A percentile compares a stretch with the other conserved stretches of the same genome.
These are phyloP conservation scores for Quercus agrifolia DNA, from an alignment of 306 rosid genomes.

Conservation along the genomic window DNA sequence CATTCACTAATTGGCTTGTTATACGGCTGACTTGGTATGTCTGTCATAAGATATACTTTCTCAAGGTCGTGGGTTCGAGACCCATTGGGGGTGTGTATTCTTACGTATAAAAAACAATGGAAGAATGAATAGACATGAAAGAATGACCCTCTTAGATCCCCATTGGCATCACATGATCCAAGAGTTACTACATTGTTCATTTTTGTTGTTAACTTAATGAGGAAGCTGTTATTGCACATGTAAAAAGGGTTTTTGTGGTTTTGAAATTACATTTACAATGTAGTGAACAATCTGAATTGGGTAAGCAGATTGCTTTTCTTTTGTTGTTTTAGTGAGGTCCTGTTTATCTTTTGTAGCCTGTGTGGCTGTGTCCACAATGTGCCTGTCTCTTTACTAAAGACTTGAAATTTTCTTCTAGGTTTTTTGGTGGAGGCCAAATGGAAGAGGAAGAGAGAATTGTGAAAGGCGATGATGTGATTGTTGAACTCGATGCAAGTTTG, in stretches of 20 bases:
- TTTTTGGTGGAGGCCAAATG: slow-evolving; percentile 73
- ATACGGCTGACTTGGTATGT: too few relatives aligned
- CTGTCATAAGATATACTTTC: too few relatives aligned
- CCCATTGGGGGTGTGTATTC: too few relatives aligned
- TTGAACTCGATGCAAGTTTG: slow-evolving; percentile 79
- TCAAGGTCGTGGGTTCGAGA: too few relatives aligned
- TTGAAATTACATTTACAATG: not conserved
- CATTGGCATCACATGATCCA: not conserved
- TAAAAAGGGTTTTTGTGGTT: not conserved
- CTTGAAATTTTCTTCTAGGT: slow-evolving; percentile 43
- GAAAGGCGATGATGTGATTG: slow-evolving; percentile 84
- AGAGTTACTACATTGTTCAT: not conserved
- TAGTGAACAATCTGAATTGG: not conserved
- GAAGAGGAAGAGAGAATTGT: slow-evolving; percentile 84
- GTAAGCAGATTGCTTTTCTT: not conserved
- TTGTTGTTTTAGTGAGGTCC: not conserved
- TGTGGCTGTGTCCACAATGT: not conserved
- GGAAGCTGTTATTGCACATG: not conserved
- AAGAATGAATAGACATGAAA: not conserved
- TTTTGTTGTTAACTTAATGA: not conserved
- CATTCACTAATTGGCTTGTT: too few relatives aligned
- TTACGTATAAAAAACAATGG: too few relatives aligned
- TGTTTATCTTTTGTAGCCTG: not conserved
- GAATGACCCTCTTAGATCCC: not conserved
- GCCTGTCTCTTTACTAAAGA: slow-evolving; percentile 9